Evolutionary conservation across 306 rosid species (phyloP).

Genomic region (Dicorynia guianensis): DNA sequence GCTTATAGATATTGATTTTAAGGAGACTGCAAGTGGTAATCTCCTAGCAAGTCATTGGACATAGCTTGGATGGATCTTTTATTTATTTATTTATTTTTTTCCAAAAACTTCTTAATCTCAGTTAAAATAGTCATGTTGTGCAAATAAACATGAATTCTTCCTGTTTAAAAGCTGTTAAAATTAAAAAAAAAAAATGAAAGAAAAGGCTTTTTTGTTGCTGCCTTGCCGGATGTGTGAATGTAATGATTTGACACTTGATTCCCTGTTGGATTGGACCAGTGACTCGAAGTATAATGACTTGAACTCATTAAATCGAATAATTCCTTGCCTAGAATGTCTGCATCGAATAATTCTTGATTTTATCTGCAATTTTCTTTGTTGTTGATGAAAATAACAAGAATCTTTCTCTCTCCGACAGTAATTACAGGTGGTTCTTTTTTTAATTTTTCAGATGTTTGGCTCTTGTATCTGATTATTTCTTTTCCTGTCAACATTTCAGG

Average conservation of each 20-base stretch:
- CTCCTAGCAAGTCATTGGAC: constrained; percentile 3
- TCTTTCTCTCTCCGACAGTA: background rate
- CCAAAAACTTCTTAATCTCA: too few relatives aligned
- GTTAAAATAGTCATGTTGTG: background rate
- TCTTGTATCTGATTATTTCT: background rate
- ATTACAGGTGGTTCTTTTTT: background rate
- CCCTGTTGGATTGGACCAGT: too few relatives aligned
- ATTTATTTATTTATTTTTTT: too few relatives aligned
- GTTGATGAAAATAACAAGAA: background rate
- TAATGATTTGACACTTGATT: background rate
- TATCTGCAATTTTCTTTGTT: background rate
- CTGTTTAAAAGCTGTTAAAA: background rate
- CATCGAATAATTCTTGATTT: background rate
- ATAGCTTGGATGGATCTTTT: background rate
- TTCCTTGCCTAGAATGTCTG: background rate
- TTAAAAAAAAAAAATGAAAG: background rate
- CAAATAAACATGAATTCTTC: background rate
- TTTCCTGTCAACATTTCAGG: constrained; percentile 51
- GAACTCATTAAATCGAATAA: too few relatives aligned
- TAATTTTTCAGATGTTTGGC: background rate
- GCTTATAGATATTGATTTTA: background rate
- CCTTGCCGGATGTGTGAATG: background rate
- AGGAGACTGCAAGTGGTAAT: background rate
- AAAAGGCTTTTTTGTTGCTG: background rate
- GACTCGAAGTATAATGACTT: too few relatives aligned